These are phyloP conservation scores for Xerocomus potaroensis DNA, from an alignment of 768 basidiomycete genomes.

Conservation along the genomic window DNA sequence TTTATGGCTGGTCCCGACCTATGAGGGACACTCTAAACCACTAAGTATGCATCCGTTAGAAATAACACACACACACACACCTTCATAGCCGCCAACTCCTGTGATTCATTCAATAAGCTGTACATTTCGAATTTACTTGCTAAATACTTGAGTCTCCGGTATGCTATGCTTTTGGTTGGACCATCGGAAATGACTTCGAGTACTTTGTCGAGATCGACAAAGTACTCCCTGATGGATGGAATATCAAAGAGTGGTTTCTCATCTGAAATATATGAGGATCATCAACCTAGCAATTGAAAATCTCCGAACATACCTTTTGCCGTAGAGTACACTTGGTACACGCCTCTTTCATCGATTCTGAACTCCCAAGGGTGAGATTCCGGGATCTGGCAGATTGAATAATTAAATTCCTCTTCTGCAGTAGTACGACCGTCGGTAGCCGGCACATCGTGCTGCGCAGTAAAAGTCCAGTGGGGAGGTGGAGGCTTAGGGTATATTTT, in stretches of 20 bases:
- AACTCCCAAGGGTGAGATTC: conserved; percentile 58
- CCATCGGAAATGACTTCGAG: conserved; percentile 91
- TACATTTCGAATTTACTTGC: conserved; percentile 95
- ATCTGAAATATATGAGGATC: conserved; percentile 18
- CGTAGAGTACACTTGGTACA: conserved; percentile 76
- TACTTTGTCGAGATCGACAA: conserved; percentile 90
- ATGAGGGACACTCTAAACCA: conserved; percentile 28
- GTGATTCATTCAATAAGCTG: conserved; percentile 83
- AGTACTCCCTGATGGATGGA: conserved; percentile 90
- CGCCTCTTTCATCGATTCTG: conserved; percentile 80
- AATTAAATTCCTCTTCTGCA: conserved; percentile 53
- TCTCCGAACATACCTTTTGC: conserved; percentile 5
- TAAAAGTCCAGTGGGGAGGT: conserved; percentile 95
- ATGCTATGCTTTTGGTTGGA: conserved; percentile 95
- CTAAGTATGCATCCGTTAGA: conserved; percentile 3
- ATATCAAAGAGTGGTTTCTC: conserved; percentile 68
- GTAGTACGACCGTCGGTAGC: conserved; percentile 35
- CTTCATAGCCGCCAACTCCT: conserved; percentile 97
- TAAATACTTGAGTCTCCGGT: conserved; percentile 85
- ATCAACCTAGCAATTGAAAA: neutral
- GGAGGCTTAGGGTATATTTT: conserved; percentile 90
- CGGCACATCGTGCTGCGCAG: conserved; percentile 43
- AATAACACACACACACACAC: conserved; percentile 36
- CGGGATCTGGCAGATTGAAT: conserved; percentile 73
- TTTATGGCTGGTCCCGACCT: conserved; percentile 15